Evolutionary conservation across 805 yeast species (phyloP).

Genomic region (Ogataea sp.): DNA sequence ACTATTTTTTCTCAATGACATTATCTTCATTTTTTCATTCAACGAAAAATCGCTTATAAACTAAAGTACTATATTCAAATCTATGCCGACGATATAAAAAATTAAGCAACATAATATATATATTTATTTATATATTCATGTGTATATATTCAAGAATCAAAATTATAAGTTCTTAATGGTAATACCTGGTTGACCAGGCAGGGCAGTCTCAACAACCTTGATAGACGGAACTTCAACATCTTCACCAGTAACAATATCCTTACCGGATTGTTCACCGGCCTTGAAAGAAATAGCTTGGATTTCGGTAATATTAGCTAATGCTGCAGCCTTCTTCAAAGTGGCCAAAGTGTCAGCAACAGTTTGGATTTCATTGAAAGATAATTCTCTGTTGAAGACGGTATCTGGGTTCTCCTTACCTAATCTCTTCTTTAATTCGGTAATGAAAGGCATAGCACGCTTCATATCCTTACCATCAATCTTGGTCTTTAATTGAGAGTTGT

Average conservation of each 20-base stretch:
- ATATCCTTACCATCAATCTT: constrained; percentile 73
- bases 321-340: constrained; percentile 56
- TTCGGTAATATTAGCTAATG: constrained; percentile 45
- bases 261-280: constrained; percentile 56
- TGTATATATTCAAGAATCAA: neutral
- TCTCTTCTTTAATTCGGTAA: constrained; percentile 77
- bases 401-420: constrained; percentile 61
- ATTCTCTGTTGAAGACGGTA: constrained; percentile 82
- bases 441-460: constrained; percentile 98
- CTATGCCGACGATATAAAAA: no score
- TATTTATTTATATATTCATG: neutral
- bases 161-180: constrained; percentile 53
- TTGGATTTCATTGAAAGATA: constrained; percentile 71
- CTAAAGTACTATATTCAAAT: no score
- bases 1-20: no score
- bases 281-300: constrained; percentile 56
- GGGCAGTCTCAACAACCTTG: constrained; percentile 72
- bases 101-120: no score
- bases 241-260: constrained; percentile 59
- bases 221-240: constrained; percentile 59
- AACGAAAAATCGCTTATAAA: no score
- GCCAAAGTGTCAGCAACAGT: constrained; percentile 49
- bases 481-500: constrained; percentile 54
- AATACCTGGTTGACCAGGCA: constrained; percentile 93
- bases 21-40: no score